Evolutionary conservation across 257 asterid genomes (phyloP).

Genomic region (Jaltomata sinuosa): DNA sequence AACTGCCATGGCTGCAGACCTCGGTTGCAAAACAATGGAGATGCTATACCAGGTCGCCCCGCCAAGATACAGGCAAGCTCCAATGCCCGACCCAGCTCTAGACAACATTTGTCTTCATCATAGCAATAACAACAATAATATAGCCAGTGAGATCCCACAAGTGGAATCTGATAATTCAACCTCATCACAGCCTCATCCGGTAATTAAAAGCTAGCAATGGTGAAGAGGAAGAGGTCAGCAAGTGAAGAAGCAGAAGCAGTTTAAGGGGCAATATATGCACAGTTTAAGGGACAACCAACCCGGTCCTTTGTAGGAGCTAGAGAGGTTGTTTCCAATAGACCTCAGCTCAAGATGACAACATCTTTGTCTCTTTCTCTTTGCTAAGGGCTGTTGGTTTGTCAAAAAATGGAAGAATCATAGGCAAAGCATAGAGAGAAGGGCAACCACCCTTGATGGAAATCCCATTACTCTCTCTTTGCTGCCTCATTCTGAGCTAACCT

Average conservation of each 20-base stretch:
- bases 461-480: background rate
- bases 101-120: background rate
- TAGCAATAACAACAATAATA: too few species aligned
- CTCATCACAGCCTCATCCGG: background rate
- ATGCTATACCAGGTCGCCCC: background rate
- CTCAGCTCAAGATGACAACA: too few species aligned
- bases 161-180: too few species aligned
- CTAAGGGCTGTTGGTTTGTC: too few species aligned
- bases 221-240: background rate
- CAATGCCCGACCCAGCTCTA: background rate
- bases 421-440: conserved; percentile 29
- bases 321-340: too few species aligned
- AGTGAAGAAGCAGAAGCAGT: too few species aligned
- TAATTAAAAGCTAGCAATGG: background rate
- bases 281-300: too few species aligned
- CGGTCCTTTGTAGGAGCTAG: too few species aligned
- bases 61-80: background rate
- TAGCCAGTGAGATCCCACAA: too few species aligned
- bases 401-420: background rate
- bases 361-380: too few species aligned
- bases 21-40: background rate
- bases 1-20: background rate
- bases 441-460: conserved; percentile 36
- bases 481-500: background rate
- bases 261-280: too few species aligned